phyloP scores from a whole-genome alignment of 2,329 filamentous ascomycete species.

The Xylariales sp. region DNA sequence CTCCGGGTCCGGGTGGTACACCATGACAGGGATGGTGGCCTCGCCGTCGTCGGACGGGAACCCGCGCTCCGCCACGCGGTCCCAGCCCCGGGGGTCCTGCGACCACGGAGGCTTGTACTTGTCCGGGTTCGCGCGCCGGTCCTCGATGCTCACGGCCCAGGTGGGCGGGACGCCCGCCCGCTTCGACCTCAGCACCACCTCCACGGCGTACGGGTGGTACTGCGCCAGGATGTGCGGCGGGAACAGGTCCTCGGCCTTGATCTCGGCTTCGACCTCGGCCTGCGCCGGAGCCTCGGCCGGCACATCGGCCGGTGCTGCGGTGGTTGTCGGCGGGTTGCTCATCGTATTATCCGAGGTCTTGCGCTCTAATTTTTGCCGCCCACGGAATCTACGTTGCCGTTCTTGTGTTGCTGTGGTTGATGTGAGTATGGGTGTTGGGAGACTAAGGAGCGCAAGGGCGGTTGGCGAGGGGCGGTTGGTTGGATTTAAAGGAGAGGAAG shows the following conservation, averaged over 20 bases:
- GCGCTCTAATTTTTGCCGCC: too few relatives aligned
- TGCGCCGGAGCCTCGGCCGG: not conserved
- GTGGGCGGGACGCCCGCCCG: slow-evolving; percentile 14
- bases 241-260: slow-evolving; percentile 19
- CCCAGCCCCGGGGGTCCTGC: slow-evolving; percentile 20
- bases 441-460: too few relatives aligned
- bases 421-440: too few relatives aligned
- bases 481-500: too few relatives aligned
- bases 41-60: slow-evolving; percentile 24
- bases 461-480: too few relatives aligned
- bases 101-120: slow-evolving; percentile 19
- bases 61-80: slow-evolving; percentile 20
- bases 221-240: slow-evolving; percentile 19
- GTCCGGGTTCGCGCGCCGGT: slow-evolving; percentile 24
- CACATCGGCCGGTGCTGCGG: not conserved
- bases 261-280: not conserved
- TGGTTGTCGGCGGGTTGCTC: not conserved
- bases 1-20: slow-evolving; percentile 27
- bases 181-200: slow-evolving; percentile 16
- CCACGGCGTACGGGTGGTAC: slow-evolving; percentile 26
- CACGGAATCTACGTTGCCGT: too few relatives aligned
- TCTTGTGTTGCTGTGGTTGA: too few relatives aligned
- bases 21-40: slow-evolving; percentile 20
- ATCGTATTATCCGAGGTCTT: not conserved
- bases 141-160: slow-evolving; percentile 18